These are phyloP conservation scores for Aspergillus pseudotamarii DNA, from an alignment of 2,329 filamentous ascomycete species.

Conservation along the genomic window DNA sequence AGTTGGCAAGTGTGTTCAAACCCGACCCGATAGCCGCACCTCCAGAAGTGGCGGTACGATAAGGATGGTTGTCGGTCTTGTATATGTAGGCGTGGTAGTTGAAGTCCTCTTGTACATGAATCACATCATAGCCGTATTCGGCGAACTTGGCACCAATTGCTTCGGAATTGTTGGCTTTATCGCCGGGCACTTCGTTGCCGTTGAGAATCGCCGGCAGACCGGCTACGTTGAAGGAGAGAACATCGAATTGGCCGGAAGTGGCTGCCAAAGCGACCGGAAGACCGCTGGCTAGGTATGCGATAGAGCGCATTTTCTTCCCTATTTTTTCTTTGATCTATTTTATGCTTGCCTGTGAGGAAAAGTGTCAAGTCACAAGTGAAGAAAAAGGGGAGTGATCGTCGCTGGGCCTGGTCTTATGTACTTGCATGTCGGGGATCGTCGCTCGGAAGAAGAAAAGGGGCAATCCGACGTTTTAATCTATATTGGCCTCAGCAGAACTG, in stretches of 20 bases:
- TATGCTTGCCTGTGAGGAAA: neutral
- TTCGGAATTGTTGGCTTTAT: slow-evolving; percentile 61
- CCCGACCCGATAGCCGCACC: slow-evolving; percentile 65
- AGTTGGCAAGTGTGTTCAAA: slow-evolving; percentile 65
- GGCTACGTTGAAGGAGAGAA: slow-evolving; percentile 63
- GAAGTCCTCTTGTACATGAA: slow-evolving; percentile 71
- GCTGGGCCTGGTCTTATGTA: neutral
- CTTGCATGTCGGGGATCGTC: neutral
- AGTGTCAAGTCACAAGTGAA: neutral
- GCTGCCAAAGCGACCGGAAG: slow-evolving; percentile 19
- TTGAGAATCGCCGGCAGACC: slow-evolving; percentile 59
- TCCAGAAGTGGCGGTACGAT: slow-evolving; percentile 67
- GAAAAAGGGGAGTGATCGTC: neutral
- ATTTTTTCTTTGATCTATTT: neutral
- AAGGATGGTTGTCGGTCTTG: slow-evolving; percentile 51
- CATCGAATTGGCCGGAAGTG: slow-evolving; percentile 50
- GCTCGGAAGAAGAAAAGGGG: slow-evolving; percentile 1
- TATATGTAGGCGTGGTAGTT: slow-evolving; percentile 69
- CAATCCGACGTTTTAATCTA: neutral
- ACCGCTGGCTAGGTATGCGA: neutral
- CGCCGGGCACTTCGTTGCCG: slow-evolving; percentile 62
- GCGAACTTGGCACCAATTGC: slow-evolving; percentile 61
- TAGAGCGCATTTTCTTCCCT: neutral
- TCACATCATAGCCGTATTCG: slow-evolving; percentile 61
- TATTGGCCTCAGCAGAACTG: neutral